Evolutionary conservation across 345 rosid species (phyloP).

Genomic region (Brassica incana): DNA sequence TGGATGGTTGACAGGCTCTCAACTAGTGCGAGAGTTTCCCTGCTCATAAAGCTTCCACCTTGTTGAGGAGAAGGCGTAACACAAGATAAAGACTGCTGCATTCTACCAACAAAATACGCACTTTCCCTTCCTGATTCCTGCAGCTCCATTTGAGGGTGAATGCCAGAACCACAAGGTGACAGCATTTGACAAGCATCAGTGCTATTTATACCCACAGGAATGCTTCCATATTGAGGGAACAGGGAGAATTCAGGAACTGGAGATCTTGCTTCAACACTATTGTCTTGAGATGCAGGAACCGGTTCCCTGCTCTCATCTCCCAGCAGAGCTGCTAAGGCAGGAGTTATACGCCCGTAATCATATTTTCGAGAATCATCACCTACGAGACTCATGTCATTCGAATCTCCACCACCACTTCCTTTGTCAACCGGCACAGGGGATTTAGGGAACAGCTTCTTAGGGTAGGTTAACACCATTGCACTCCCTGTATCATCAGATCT

Average conservation of each 20-base stretch:
- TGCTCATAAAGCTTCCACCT: conserved; percentile 44
- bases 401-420: conserved; percentile 66
- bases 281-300: conserved; percentile 35
- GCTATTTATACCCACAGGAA: conserved; percentile 21
- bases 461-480: conserved; percentile 59
- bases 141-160: conserved; percentile 31
- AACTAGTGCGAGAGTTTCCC: conserved; percentile 44
- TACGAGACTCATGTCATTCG: conserved; percentile 86
- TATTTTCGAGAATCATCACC: conserved; percentile 60
- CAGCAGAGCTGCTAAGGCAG: conserved; percentile 67
- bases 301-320: conserved; percentile 52
- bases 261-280: conserved; percentile 29
- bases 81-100: conserved; percentile 36
- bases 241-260: conserved; percentile 37
- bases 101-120: conserved; percentile 35
- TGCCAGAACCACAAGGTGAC: conserved; percentile 41
- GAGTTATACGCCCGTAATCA: conserved; percentile 71
- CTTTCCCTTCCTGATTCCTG: conserved; percentile 42
- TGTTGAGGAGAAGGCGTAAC: conserved; percentile 66
- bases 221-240: conserved; percentile 24
- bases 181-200: conserved; percentile 31
- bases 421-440: conserved; percentile 39
- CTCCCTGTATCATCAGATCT: conserved; percentile 57
- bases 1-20: conserved; percentile 43
- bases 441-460: conserved; percentile 46